These are phyloP conservation scores for Neurospora pannonica DNA, from an alignment of 495 filamentous ascomycete species.

Conservation along the genomic window DNA sequence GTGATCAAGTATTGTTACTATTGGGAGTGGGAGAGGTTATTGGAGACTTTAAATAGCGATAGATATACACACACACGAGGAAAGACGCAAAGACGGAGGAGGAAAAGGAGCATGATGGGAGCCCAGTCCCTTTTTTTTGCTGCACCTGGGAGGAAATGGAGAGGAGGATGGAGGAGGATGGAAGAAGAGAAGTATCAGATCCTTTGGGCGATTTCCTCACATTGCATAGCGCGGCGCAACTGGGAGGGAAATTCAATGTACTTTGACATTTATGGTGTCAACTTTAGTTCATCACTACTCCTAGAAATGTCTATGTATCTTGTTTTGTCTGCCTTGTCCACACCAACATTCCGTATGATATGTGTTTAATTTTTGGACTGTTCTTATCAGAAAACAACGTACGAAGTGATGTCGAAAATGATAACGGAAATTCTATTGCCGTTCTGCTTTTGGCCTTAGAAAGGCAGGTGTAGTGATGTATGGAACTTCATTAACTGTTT, in stretches of 20 bases:
- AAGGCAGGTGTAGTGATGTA: neutral
- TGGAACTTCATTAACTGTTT: neutral
- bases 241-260: neutral
- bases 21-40: neutral
- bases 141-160: neutral
- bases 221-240: conserved; percentile 24
- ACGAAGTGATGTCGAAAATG: neutral
- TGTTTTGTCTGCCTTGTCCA: neutral
- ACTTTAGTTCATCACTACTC: neutral
- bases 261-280: neutral
- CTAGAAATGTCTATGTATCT: neutral
- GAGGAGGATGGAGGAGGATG: neutral
- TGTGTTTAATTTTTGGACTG: no score
- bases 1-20: neutral
- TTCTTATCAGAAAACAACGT: neutral
- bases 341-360: no score
- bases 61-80: neutral
- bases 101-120: neutral
- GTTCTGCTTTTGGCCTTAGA: neutral
- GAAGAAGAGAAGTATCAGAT: neutral
- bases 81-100: neutral
- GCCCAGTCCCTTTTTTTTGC: neutral
- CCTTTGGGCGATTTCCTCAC: neutral
- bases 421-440: neutral
- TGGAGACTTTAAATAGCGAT: neutral